Evolutionary conservation across 2,329 filamentous ascomycete genomes (phyloP), one percentile per base, ranked within the genome.

Genomic region (Penicillium hordei): DNA sequence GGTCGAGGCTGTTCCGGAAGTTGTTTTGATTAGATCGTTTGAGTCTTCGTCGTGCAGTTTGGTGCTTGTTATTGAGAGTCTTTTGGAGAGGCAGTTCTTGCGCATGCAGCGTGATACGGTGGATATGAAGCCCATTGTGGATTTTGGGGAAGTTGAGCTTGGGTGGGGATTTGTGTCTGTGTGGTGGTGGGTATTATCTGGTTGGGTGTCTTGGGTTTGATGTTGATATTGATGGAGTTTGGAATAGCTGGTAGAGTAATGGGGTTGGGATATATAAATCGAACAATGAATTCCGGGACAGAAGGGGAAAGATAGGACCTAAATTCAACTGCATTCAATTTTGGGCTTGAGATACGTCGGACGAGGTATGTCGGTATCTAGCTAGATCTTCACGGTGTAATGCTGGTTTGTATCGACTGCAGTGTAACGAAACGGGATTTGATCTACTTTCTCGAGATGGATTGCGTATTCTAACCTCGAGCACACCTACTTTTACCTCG

Each of bases 71-170:
- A 49, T 60, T 23, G 62, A 65, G 8, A 61, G 52, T 44, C 58
- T 58, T 45, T 52, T 57, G 5, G 65, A 64, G 29, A 66, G 46
- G 34, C 52, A 58, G 36, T 59, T 61, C 5, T 60, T 62, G 23
- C 62, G 58, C 21, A 67, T 42, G 29, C 58, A 58, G 34, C 57
- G 64, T 10, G 56, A n/a, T 5, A 67, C 29, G 8, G 63, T 62
- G 12, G 61, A 54, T 33, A 65, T 64, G 36, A 67, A 60, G 27
- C 65, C 63, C 65, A 67, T 67, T 21, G 39, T 59, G 27, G 17
- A 38, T n/a, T 34, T 34, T 49, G 25, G 38, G 12, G 6, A 10
- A 10, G 15, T 25, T 12, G 10, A 23, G 3, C 12, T 21, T 42
- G 21, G 17, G 31, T 39, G 23, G 10, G 9, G 12, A 17, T 13